phyloP scores from a whole-genome alignment of 192 early-diverging fungal species.

The Rhizophagus sp. region DNA sequence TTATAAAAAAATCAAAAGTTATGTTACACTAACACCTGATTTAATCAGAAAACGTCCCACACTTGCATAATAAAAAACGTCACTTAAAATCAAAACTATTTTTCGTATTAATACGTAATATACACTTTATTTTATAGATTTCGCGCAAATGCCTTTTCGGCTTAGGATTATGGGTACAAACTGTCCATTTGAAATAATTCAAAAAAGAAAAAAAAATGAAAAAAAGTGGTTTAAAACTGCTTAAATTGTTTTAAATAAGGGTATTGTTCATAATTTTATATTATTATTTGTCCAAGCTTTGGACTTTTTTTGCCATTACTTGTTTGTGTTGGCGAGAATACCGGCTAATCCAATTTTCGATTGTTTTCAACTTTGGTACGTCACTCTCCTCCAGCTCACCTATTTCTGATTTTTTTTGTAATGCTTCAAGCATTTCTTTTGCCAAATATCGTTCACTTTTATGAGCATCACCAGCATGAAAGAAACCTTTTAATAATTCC shows the following conservation, averaged over 20 bases:
- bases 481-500: constrained; percentile 9
- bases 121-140: neutral
- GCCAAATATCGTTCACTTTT: constrained; percentile 1
- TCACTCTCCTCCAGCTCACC: neutral
- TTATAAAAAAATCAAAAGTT: neutral
- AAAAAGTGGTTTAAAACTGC: neutral
- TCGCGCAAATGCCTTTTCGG: neutral
- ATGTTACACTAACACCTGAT: neutral
- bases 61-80: neutral
- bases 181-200: neutral
- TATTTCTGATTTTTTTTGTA: neutral
- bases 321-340: neutral
- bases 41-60: neutral
- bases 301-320: neutral
- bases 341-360: neutral
- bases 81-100: neutral
- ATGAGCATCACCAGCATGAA: neutral
- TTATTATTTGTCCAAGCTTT: neutral
- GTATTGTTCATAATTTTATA: neutral
- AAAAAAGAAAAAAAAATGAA: neutral
- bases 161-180: neutral
- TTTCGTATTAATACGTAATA: neutral
- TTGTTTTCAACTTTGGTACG: neutral
- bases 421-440: neutral
- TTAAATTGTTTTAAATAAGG: neutral